Percentiles rank a stretch among this genome's conserved stretches.
phyloP scores from a whole-genome alignment of 139 green algal species.

The Pseudopediastrum boryanum region DNA sequence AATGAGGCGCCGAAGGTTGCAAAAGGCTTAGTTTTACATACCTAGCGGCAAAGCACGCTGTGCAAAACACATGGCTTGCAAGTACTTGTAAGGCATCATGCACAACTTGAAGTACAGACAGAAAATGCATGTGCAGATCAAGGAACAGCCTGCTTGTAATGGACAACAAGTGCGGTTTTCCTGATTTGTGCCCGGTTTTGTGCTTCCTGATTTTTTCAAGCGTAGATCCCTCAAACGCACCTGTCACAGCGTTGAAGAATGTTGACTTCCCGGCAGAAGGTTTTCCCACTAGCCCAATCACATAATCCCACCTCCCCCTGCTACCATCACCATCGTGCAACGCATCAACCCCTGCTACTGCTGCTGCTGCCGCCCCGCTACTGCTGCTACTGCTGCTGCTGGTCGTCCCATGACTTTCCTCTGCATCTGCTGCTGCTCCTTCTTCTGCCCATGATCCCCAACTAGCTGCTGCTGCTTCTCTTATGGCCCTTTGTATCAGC shows the following conservation, averaged over 20 bases:
- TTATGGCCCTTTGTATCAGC: constrained; percentile 35
- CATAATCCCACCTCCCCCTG: constrained; percentile 48
- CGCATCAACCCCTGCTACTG: neutral
- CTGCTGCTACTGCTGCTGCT: constrained; percentile 21
- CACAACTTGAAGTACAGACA: neutral
- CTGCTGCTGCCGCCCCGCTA: constrained; percentile 15
- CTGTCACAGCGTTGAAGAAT: constrained; percentile 59
- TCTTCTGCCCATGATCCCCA: constrained; percentile 25
- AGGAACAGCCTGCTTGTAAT: neutral
- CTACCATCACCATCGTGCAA: constrained; percentile 16
- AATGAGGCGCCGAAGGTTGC: too few species aligned
- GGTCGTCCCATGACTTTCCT: neutral
- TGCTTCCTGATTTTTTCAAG: neutral
- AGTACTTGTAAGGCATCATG: neutral
- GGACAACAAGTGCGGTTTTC: neutral
- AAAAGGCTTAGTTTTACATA: too few species aligned
- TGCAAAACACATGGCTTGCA: neutral
- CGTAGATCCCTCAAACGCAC: constrained; percentile 11
- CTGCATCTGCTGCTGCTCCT: neutral
- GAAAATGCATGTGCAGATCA: neutral
- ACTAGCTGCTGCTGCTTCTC: constrained; percentile 43
- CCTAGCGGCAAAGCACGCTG: neutral
- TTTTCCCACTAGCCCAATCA: constrained; percentile 56
- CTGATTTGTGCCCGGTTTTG: neutral
- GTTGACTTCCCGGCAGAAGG: constrained; percentile 53